Base-by-base conservation (phyloP, 805 yeast genomes). In the Wickerhamomyces alni region DNA sequence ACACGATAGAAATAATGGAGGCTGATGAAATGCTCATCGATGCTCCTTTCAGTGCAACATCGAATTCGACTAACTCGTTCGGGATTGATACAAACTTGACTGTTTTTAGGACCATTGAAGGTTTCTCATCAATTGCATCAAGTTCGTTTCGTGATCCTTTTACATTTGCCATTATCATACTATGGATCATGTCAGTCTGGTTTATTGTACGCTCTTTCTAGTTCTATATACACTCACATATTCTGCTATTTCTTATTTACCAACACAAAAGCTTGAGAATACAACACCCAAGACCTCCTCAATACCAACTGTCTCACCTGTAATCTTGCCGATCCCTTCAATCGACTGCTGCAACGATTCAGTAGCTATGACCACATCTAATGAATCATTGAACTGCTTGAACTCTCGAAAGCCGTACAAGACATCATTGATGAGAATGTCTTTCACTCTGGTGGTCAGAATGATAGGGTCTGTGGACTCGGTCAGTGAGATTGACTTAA, bases 271-370 rank as follows among this genome's bases (percentile, higher is more conserved):
- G 45, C 79, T 83, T 2, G 95, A 80, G 55, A 93, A 93, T 0
- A 93, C 93, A 1, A 86, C 91, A 1, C 93, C 96, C 5, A 93
- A 65, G 1, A 93, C 79, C 54, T 93, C 98, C 50, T 93, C 97
- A 0, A 89, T 72, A 0, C 95, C 95, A 12, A 91, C 77, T 0
- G 87, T 75, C 30, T 85, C 84, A 1, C 98, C 99, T 0, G 97
- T 89, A 19, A 93, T 84, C 53, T 81, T 85, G 0, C 97, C 97
- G 29, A 93, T 83, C 0, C 96, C 96, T 12, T 82, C 87, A 16
- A 82, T 78, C 1, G 96, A 79, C 36, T 72, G 72, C 36, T 74
- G 72, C 30, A 93, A 66, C 40, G 83, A 80, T 43, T 91, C 96
- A 1, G 86, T 66, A 0, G 95, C 95, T 29, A 87, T 58, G 0